Percentiles rank a stretch among this genome's conserved stretches.
Conservation (phyloP, 139 green algal genomes). For the Pleodorina starrii region DNA sequence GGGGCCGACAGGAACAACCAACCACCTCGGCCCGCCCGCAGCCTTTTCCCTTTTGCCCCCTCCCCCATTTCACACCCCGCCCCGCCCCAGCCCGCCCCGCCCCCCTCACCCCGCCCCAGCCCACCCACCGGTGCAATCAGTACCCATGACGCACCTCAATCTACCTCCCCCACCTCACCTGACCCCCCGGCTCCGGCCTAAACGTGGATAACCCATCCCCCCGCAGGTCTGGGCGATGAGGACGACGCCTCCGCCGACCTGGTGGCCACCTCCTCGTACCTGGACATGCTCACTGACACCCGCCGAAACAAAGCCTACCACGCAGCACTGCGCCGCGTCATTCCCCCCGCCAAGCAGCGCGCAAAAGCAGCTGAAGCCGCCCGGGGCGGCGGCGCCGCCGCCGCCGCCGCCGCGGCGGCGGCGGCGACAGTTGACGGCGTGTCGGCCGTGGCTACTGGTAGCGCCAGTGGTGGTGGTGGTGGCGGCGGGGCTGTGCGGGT, state of each 20-base stretch:
- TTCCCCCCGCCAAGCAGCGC: not conserved
- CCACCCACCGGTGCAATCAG: too few relatives aligned
- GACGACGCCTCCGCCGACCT: slow-evolving; percentile 57
- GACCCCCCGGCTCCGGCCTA: too few relatives aligned
- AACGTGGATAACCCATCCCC: too few relatives aligned
- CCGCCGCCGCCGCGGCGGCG: not conserved
- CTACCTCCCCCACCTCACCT: too few relatives aligned
- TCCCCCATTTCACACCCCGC: too few relatives aligned
- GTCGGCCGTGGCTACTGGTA: not conserved
- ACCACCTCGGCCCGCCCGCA: too few relatives aligned
- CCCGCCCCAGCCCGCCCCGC: too few relatives aligned
- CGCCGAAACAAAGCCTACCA: slow-evolving; percentile 66
- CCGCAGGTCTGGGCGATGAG: slow-evolving; percentile 45
- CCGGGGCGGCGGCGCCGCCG: not conserved
- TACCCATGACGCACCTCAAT: too few relatives aligned
- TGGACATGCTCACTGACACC: slow-evolving; percentile 74
- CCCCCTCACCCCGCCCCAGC: too few relatives aligned
- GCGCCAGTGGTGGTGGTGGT: too few relatives aligned
- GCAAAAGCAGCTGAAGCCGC: not conserved
- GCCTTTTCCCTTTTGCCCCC: too few relatives aligned
- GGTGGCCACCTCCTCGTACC: slow-evolving; percentile 66
- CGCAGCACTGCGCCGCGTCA: slow-evolving; percentile 33
- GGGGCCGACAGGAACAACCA: too few relatives aligned
- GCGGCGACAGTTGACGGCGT: not conserved
- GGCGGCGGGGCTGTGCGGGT: slow-evolving; percentile 6